Evolutionary conservation across 169 alveolate species (phyloP).

Genomic region (Blepharisma undulans): DNA sequence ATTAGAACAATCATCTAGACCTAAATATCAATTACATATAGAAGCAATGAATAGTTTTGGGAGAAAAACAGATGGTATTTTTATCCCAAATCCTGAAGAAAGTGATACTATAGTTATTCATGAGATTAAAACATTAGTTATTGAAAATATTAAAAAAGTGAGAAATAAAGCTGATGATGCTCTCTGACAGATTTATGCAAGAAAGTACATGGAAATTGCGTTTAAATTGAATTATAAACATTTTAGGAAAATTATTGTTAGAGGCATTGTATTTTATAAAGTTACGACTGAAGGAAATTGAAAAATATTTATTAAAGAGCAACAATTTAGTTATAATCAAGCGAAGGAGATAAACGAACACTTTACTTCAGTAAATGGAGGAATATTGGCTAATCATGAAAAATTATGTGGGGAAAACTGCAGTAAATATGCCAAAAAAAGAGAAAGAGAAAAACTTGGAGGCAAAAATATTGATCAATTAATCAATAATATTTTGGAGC

Average conservation of each 20-base stretch:
- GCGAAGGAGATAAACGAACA: neutral
- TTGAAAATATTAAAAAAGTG: neutral
- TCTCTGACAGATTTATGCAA: neutral
- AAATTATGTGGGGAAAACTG: too few relatives aligned
- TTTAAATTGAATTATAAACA: neutral
- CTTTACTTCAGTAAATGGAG: neutral
- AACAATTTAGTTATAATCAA: too few relatives aligned
- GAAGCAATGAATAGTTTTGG: neutral
- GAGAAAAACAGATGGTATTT: neutral
- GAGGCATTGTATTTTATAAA: neutral
- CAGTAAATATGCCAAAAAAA: too few relatives aligned
- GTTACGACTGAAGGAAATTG: neutral
- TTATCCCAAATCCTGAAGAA: neutral
- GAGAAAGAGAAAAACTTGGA: too few relatives aligned
- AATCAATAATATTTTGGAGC: too few relatives aligned
- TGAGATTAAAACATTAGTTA: neutral
- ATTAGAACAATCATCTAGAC: neutral
- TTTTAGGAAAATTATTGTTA: too few relatives aligned
- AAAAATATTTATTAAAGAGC: neutral
- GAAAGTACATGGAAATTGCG: neutral
- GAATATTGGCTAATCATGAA: too few relatives aligned
- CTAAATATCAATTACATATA: neutral
- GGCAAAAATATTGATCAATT: too few relatives aligned
- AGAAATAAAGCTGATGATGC: neutral
- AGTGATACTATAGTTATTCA: neutral